These are phyloP conservation scores for Lepidium aucheri DNA, from an alignment of 345 rosid species.

Conservation along the genomic window DNA sequence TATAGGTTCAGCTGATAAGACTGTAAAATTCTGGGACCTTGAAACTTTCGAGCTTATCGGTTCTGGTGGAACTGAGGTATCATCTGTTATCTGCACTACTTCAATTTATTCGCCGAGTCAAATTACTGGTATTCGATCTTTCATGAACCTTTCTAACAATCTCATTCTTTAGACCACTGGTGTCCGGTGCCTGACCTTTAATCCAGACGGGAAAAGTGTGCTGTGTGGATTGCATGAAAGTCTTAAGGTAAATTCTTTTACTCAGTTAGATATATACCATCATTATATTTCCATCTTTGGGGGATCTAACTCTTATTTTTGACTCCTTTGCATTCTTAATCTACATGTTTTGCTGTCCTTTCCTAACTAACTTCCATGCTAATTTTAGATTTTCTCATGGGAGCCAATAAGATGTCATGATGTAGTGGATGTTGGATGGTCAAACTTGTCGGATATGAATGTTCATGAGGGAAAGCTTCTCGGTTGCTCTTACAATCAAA, in stretches of 20 bases:
- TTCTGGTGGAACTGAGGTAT: conserved; percentile 93
- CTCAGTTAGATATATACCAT: neutral
- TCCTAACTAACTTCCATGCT: neutral
- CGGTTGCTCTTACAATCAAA: conserved; percentile 97
- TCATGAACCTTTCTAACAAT: neutral
- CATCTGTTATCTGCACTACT: conserved; percentile 11
- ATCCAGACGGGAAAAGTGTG: conserved; percentile 88
- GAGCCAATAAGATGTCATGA: conserved; percentile 93
- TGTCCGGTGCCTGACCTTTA: conserved; percentile 89
- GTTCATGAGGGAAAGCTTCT: conserved; percentile 98
- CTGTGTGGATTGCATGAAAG: conserved; percentile 96
- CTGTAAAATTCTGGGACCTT: conserved; percentile 98
- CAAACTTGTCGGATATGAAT: conserved; percentile 86
- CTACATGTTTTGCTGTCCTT: conserved; percentile 5
- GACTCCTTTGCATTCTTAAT: neutral
- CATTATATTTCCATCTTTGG: neutral
- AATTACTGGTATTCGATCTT: neutral
- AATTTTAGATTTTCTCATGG: conserved; percentile 85
- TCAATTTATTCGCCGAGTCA: neutral
- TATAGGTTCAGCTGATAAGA: conserved; percentile 94
- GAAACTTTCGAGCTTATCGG: conserved; percentile 96
- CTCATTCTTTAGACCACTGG: conserved; percentile 57
- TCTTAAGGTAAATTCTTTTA: conserved; percentile 52
- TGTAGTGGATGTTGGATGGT: conserved; percentile 97
- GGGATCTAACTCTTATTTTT: neutral